A percentile compares a stretch with the other conserved stretches of the same genome.
phyloP scores from a whole-genome alignment of 1,284 basidiomycete genomes.

The Microbotryomycetes sp. region DNA sequence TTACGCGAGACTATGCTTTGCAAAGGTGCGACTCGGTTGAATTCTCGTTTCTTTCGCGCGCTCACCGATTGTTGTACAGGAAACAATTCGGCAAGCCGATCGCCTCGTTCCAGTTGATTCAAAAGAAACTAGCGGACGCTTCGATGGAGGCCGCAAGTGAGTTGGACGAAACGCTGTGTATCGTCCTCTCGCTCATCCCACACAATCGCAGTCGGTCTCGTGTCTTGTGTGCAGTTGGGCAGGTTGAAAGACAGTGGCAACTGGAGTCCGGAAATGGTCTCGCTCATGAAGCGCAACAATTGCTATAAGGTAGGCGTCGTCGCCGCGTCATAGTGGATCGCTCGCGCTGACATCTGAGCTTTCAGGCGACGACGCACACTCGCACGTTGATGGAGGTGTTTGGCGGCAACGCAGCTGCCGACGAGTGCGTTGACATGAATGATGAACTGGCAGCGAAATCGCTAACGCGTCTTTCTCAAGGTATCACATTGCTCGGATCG shows the following conservation, averaged over 20 bases:
- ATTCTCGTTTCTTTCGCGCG: neutral
- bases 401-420: slow-evolving; percentile 81
- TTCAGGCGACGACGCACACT: slow-evolving; percentile 54
- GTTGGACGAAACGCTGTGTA: no score
- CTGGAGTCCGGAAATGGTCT: slow-evolving; percentile 86
- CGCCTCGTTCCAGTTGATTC: slow-evolving; percentile 82
- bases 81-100: slow-evolving; percentile 82
- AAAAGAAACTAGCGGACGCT: slow-evolving; percentile 94
- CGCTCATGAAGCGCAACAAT: slow-evolving; percentile 90
- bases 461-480: slow-evolving; percentile 40
- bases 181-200: no score
- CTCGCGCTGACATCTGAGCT: neutral
- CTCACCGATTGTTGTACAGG: slow-evolving; percentile 30
- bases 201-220: slow-evolving; percentile 25
- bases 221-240: slow-evolving; percentile 58
- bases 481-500: slow-evolving; percentile 83
- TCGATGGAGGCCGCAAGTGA: slow-evolving; percentile 76
- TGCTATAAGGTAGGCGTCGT: slow-evolving; percentile 68
- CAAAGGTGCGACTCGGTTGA: slow-evolving; percentile 52
- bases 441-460: neutral
- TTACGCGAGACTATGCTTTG: slow-evolving; percentile 74
- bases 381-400: slow-evolving; percentile 75
- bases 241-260: slow-evolving; percentile 75
- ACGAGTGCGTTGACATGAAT: slow-evolving; percentile 57
- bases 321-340: no score